These are phyloP conservation scores for Chaetomium tenue DNA, from an alignment of 495 filamentous ascomycete species.

Conservation along the genomic window DNA sequence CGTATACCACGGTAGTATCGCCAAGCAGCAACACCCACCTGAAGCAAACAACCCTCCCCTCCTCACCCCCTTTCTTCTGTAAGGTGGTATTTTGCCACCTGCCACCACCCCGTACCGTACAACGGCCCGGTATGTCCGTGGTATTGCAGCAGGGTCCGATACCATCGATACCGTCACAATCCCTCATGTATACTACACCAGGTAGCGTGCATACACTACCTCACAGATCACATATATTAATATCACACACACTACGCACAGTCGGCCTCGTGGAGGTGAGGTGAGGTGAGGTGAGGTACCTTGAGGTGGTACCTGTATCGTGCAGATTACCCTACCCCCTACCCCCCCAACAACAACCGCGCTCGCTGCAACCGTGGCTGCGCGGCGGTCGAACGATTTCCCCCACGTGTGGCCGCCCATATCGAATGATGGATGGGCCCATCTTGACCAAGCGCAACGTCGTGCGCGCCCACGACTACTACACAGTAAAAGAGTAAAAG, in stretches of 20 bases:
- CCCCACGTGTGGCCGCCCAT: constrained; percentile 7
- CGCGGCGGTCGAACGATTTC: constrained; percentile 12
- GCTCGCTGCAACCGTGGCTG: neutral
- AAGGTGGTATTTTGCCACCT: constrained; percentile 1
- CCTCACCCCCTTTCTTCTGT: neutral
- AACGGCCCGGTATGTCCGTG: neutral
- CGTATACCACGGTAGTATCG: neutral
- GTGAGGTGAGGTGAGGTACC: too few species aligned
- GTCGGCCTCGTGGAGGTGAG: too few species aligned
- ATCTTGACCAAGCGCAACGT: constrained; percentile 3
- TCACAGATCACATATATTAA: too few species aligned
- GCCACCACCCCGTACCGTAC: neutral
- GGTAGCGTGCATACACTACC: too few species aligned
- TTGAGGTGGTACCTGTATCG: neutral
- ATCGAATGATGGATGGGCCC: constrained; percentile 17
- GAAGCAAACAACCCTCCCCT: neutral
- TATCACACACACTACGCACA: too few species aligned
- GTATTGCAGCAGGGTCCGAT: neutral
- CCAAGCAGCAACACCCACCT: neutral
- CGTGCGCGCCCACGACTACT: too few species aligned
- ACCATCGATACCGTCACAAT: neutral
- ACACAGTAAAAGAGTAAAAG: too few species aligned
- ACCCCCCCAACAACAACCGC: neutral
- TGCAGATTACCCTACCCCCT: neutral
- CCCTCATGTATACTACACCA: too few species aligned